These are phyloP conservation scores for Globisporangium canariense DNA, from an alignment of 352 stramenopile species.

Conservation along the genomic window DNA sequence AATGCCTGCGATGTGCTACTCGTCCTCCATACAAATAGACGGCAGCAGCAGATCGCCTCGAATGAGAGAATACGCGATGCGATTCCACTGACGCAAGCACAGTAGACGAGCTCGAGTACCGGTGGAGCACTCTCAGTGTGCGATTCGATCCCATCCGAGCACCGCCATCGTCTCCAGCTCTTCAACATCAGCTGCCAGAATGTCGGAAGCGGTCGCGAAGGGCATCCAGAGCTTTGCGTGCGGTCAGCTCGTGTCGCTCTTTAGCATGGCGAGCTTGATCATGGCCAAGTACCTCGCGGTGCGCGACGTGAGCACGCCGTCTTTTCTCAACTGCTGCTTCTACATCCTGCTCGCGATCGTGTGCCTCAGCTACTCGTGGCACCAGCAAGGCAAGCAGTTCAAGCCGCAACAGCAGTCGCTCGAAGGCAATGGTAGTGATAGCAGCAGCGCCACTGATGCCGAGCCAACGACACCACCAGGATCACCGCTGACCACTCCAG, in stretches of 20 bases:
- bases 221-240: slow-evolving; percentile 24
- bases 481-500: slow-evolving; percentile 9
- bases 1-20: background rate
- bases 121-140: background rate
- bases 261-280: slow-evolving; percentile 33
- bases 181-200: background rate
- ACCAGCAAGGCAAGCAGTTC: slow-evolving; percentile 6
- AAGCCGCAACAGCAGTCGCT: background rate
- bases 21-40: background rate
- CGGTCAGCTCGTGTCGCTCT: slow-evolving; percentile 45
- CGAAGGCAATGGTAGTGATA: too few relatives aligned
- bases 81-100: background rate
- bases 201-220: background rate
- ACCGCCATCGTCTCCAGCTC: background rate
- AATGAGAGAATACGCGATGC: background rate
- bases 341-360: slow-evolving; percentile 29
- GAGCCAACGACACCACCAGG: slow-evolving; percentile 2
- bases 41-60: background rate
- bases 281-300: slow-evolving; percentile 35
- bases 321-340: slow-evolving; percentile 40
- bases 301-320: slow-evolving; percentile 24
- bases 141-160: background rate
- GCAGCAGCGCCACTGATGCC: background rate
- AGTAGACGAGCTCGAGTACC: background rate
- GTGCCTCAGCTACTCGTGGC: slow-evolving; percentile 12